These are phyloP conservation scores for Fusarium abutilonis DNA, from an alignment of 2,329 filamentous ascomycete species.

Conservation along the genomic window DNA sequence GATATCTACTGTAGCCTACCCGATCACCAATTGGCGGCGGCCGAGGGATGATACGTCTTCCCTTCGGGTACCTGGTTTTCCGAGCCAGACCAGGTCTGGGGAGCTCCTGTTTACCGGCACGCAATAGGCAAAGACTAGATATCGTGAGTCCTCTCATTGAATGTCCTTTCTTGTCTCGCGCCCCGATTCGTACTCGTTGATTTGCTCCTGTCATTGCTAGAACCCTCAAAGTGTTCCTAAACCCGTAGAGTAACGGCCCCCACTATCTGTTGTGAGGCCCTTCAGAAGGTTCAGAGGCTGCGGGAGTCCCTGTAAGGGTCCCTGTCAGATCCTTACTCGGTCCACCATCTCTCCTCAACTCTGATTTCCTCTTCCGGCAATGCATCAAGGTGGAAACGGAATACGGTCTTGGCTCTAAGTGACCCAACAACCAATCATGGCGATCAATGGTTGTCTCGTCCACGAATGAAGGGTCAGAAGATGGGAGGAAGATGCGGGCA, in stretches of 20 bases:
- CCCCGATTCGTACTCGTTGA: constrained; percentile 28
- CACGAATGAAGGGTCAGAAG: constrained; percentile 17
- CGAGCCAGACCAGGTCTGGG: constrained; percentile 15
- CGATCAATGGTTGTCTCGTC: constrained; percentile 19
- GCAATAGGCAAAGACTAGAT: constrained; percentile 15
- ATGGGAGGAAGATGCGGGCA: constrained; percentile 8
- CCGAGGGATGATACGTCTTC: constrained; percentile 3
- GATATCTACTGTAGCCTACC: constrained; percentile 3
- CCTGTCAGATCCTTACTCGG: constrained; percentile 31
- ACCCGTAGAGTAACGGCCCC: constrained; percentile 37
- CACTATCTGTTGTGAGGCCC: constrained; percentile 39
- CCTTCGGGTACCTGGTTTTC: constrained; percentile 18
- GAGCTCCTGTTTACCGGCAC: constrained; percentile 12
- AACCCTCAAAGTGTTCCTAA: constrained; percentile 33
- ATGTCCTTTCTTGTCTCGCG: not conserved
- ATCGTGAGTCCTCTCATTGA: constrained; percentile 38
- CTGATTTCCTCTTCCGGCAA: constrained; percentile 37
- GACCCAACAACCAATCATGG: constrained; percentile 36
- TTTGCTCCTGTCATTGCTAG: constrained; percentile 21
- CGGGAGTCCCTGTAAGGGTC: constrained; percentile 29
- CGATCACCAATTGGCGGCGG: constrained; percentile 7
- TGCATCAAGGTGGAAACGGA: constrained; percentile 16
- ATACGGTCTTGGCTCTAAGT: constrained; percentile 23
- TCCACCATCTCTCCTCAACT: constrained; percentile 35
- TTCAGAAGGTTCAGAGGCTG: constrained; percentile 14